Conservation (phyloP, 2,329 filamentous ascomycete species). For the Metarhizium album region DNA sequence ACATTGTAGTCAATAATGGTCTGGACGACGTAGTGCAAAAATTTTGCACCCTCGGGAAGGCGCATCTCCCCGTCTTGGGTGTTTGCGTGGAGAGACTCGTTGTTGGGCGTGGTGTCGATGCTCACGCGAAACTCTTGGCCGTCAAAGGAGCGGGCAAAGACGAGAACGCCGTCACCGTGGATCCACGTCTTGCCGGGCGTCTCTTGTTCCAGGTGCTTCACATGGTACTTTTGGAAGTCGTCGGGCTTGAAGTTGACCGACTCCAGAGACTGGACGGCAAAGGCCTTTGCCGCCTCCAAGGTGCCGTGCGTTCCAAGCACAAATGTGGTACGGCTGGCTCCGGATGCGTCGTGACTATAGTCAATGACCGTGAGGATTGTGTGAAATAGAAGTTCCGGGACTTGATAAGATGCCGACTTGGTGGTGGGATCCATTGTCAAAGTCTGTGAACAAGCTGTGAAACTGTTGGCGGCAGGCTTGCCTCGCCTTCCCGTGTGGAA, state of each 20-base stretch:
- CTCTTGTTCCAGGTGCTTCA: slow-evolving; percentile 4
- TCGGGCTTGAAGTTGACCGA: slow-evolving; percentile 23
- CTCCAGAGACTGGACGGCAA: slow-evolving; percentile 20
- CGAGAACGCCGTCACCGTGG: slow-evolving; percentile 26
- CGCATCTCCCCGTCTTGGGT: slow-evolving; percentile 9
- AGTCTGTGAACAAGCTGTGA: background rate
- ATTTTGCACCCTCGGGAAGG: slow-evolving; percentile 15
- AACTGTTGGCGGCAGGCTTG: background rate
- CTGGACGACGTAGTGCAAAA: slow-evolving; percentile 31
- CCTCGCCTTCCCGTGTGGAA: background rate
- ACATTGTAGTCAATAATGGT: slow-evolving; percentile 30
- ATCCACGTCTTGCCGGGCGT: slow-evolving; percentile 18
- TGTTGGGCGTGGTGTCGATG: slow-evolving; percentile 28
- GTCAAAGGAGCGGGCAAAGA: slow-evolving; percentile 24
- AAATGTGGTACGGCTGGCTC: slow-evolving; percentile 19
- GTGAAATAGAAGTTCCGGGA: slow-evolving; percentile 25
- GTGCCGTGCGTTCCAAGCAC: slow-evolving; percentile 28
- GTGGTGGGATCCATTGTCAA: background rate
- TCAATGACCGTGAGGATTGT: slow-evolving; percentile 24
- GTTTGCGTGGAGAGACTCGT: slow-evolving; percentile 15
- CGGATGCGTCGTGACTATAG: slow-evolving; percentile 15
- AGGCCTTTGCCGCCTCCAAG: slow-evolving; percentile 25
- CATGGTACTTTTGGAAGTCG: slow-evolving; percentile 26
- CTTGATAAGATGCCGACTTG: background rate
- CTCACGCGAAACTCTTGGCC: slow-evolving; percentile 27